Conservation (phyloP, 306 rosid species). For the Psophocarpus tetragonolobus region DNA sequence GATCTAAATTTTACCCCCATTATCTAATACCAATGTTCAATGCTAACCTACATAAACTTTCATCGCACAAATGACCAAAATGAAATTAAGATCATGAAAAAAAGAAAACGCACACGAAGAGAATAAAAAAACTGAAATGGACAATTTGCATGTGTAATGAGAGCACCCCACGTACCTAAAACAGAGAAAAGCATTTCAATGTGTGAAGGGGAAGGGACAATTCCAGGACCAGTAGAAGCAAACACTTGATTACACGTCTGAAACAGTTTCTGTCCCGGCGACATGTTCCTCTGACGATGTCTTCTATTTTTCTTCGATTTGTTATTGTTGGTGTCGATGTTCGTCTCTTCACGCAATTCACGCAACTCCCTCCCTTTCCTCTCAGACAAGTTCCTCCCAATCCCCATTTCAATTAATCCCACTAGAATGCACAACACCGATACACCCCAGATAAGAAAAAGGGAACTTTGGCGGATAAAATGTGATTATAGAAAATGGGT, state of each 20-base stretch:
- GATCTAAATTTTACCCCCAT: neutral
- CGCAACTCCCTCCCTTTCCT: conserved; percentile 50
- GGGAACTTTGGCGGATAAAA: neutral
- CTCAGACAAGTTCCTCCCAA: conserved; percentile 51
- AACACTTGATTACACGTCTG: conserved; percentile 72
- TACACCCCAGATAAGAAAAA: neutral
- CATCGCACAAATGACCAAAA: neutral
- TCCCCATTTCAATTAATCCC: conserved; percentile 62
- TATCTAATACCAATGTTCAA: too few species aligned
- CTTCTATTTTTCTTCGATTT: conserved; percentile 63
- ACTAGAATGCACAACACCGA: neutral
- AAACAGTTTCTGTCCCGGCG: conserved; percentile 60
- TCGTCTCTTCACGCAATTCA: conserved; percentile 55
- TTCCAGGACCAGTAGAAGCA: conserved; percentile 48
- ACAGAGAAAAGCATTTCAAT: conserved; percentile 65
- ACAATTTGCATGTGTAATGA: neutral
- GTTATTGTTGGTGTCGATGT: conserved; percentile 29
- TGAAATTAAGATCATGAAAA: neutral
- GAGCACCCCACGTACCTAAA: conserved; percentile 51
- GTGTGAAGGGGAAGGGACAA: conserved; percentile 61
- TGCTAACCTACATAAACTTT: neutral
- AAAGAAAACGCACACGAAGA: neutral
- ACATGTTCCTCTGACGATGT: conserved; percentile 55
- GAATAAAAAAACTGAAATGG: neutral
- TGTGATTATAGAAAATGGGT: conserved; percentile 19